Conservation (phyloP, 352 stramenopile species). For the Phytophthora hibernalis region DNA sequence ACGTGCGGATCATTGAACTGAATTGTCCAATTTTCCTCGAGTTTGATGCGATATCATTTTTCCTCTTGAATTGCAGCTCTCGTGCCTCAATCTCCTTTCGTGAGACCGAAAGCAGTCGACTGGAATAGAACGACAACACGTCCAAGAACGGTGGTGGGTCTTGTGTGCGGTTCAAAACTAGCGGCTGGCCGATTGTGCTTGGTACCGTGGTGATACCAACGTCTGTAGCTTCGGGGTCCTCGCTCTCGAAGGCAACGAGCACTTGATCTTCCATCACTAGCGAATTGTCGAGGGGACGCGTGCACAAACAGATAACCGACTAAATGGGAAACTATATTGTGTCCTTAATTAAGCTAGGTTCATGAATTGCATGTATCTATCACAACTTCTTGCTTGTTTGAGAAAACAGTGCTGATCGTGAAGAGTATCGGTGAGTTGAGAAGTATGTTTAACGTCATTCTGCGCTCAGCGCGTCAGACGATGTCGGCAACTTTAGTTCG, state of each 20-base stretch:
- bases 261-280: slow-evolving; percentile 1
- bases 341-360: too few species aligned
- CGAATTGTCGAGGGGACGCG: background rate
- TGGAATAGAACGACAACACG: slow-evolving; percentile 70
- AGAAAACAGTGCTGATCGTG: background rate
- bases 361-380: background rate
- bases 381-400: background rate
- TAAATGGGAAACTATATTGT: slow-evolving; percentile 1
- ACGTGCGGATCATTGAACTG: background rate
- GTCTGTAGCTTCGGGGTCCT: background rate
- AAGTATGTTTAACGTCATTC: slow-evolving; percentile 34
- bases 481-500: slow-evolving; percentile 43
- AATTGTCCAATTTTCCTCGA: background rate
- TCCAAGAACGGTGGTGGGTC: slow-evolving; percentile 64
- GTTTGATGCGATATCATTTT: slow-evolving; percentile 1
- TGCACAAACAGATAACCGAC: background rate
- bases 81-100: slow-evolving; percentile 39
- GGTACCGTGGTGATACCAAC: background rate
- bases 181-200: slow-evolving; percentile 9
- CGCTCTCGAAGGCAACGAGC: background rate
- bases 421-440: slow-evolving; percentile 28
- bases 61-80: slow-evolving; percentile 24
- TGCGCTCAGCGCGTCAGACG: slow-evolving; percentile 46
- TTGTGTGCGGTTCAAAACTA: slow-evolving; percentile 2
- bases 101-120: slow-evolving; percentile 49